Evolutionary conservation across 2,329 filamentous ascomycete species (phyloP).

Genomic region (Niveomyces coronatus): DNA sequence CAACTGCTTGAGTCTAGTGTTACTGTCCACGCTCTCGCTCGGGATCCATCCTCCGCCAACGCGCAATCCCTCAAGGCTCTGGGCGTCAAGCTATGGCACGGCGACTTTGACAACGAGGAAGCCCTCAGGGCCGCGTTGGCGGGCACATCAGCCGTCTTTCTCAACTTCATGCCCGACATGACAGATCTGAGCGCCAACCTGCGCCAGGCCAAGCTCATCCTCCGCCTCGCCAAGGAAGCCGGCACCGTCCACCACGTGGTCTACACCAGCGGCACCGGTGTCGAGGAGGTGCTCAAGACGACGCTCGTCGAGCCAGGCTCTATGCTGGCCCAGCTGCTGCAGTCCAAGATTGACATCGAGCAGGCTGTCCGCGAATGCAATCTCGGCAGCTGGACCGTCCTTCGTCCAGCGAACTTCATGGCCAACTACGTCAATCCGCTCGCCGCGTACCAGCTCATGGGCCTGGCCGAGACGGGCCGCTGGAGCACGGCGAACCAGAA

Average conservation of each 20-base stretch:
- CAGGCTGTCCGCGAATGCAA: constrained; percentile 24
- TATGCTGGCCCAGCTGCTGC: constrained; percentile 20
- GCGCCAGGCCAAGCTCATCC: constrained; percentile 20
- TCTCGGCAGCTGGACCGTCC: constrained; percentile 35
- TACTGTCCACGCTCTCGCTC: constrained; percentile 21
- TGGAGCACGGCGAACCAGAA: constrained; percentile 26
- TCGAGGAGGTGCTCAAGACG: constrained; percentile 19
- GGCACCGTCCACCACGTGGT: constrained; percentile 26
- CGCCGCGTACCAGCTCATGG: constrained; percentile 26
- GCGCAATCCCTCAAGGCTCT: constrained; percentile 20
- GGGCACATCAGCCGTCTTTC: constrained; percentile 15
- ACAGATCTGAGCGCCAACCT: constrained; percentile 15
- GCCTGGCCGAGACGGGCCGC: constrained; percentile 26
- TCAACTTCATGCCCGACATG: background rate
- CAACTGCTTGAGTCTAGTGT: constrained; percentile 21
- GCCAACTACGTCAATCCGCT: constrained; percentile 36
- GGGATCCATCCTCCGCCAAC: constrained; percentile 15
- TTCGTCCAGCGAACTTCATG: constrained; percentile 42
- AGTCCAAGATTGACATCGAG: constrained; percentile 34
- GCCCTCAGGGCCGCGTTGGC: constrained; percentile 19
- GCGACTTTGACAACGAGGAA: constrained; percentile 23
- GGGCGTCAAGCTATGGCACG: constrained; percentile 23
- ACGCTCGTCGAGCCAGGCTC: constrained; percentile 17
- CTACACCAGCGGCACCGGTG: constrained; percentile 24
- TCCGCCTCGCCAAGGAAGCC: constrained; percentile 26